A percentile compares a stretch with the other conserved stretches of the same genome.
phyloP scores from a whole-genome alignment of 352 stramenopile species.

The Phytophthora melonis region DNA sequence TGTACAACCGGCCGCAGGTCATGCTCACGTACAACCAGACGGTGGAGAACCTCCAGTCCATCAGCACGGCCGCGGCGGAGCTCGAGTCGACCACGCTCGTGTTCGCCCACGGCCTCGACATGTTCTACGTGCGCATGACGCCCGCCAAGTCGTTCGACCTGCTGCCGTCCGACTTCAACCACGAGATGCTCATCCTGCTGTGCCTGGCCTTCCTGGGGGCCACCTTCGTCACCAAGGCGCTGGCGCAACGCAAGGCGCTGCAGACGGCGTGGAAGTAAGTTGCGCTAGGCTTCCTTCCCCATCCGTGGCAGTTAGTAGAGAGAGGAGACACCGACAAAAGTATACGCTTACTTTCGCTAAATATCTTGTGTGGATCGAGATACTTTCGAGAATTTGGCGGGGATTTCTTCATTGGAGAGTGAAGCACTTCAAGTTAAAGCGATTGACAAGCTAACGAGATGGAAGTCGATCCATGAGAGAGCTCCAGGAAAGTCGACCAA shows the following conservation, averaged over 20 bases:
- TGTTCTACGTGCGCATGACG: slow-evolving; percentile 95
- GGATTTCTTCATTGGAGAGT: too few relatives aligned
- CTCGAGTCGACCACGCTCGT: slow-evolving; percentile 97
- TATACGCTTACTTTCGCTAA: too few relatives aligned
- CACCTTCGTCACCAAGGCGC: slow-evolving; percentile 70
- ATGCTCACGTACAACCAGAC: slow-evolving; percentile 95
- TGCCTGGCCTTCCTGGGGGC: slow-evolving; percentile 88
- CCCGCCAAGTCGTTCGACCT: slow-evolving; percentile 97
- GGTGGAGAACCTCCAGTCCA: slow-evolving; percentile 78
- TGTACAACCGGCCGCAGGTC: slow-evolving; percentile 85
- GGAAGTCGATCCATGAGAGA: neutral
- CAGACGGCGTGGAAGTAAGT: slow-evolving; percentile 85
- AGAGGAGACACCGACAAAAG: too few relatives aligned
- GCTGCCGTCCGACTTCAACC: slow-evolving; percentile 96
- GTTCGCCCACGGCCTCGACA: slow-evolving; percentile 93
- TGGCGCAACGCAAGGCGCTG: slow-evolving; percentile 81
- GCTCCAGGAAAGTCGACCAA: too few relatives aligned
- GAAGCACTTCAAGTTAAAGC: neutral
- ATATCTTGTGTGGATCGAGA: too few relatives aligned
- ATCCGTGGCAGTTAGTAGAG: slow-evolving; percentile 10
- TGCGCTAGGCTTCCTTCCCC: neutral
- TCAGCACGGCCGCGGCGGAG: slow-evolving; percentile 80
- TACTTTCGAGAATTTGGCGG: too few relatives aligned
- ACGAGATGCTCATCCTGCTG: slow-evolving; percentile 93
- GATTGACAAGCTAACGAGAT: neutral